Evolutionary conservation across 2,329 filamentous ascomycete genomes (phyloP).

Genomic region (Keithomyces neogunnii): DNA sequence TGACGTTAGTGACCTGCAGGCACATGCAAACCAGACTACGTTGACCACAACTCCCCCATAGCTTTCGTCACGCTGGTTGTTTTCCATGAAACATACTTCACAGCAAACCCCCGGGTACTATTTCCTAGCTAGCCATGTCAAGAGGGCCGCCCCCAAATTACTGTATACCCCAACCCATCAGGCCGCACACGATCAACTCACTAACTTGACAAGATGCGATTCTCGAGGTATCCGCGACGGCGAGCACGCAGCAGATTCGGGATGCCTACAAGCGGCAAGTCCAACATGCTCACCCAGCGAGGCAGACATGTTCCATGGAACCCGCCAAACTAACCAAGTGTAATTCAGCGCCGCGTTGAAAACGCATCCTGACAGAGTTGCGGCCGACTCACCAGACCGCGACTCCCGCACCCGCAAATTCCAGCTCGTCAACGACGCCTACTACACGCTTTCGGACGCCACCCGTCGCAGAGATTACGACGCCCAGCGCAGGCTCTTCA

Average conservation of each 20-base stretch:
- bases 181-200: neutral
- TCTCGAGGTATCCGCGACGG: constrained; percentile 64
- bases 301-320: constrained; percentile 9
- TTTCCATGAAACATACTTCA: neutral
- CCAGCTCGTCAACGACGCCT: constrained; percentile 87
- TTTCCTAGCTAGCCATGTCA: constrained; percentile 20
- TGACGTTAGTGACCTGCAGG: constrained; percentile 20
- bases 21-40: constrained; percentile 1
- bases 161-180: constrained; percentile 32
- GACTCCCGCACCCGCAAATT: constrained; percentile 74
- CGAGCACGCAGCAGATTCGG: constrained; percentile 75
- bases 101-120: neutral
- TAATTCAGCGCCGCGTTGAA: constrained; percentile 73
- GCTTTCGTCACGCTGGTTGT: neutral
- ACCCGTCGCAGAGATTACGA: constrained; percentile 78
- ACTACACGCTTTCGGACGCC: constrained; percentile 81
- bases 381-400: constrained; percentile 76
- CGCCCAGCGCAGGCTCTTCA: constrained; percentile 40
- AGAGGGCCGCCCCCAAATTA: constrained; percentile 45
- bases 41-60: neutral
- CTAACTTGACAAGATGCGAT: constrained; percentile 50
- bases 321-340: neutral
- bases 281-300: neutral
- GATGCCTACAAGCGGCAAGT: constrained; percentile 84
- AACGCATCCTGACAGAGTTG: constrained; percentile 87